Evolutionary conservation across 495 filamentous ascomycete genomes (phyloP).

Genomic region (Xylaria grammica): DNA sequence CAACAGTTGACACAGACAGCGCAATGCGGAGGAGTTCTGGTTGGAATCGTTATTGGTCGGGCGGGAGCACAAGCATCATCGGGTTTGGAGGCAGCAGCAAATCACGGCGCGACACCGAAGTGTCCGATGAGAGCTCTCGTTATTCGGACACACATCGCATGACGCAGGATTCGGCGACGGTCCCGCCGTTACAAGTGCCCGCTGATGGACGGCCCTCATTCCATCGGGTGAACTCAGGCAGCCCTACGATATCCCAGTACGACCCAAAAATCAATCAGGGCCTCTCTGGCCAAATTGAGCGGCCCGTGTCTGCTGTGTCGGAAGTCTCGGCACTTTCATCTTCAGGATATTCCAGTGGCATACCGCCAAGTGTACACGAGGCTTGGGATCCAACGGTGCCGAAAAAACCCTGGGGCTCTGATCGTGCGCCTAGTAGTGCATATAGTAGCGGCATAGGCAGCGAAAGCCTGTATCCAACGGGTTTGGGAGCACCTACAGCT

Average conservation of each 20-base stretch:
- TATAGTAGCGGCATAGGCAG: conserved; percentile 51
- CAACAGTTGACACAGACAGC: conserved; percentile 29
- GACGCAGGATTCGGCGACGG: conserved; percentile 59
- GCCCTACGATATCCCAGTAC: conserved; percentile 67
- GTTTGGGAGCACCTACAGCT: conserved; percentile 45
- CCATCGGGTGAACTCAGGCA: conserved; percentile 65
- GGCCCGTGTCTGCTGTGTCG: conserved; percentile 59
- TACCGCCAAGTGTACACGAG: conserved; percentile 58
- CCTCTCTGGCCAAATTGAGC: conserved; percentile 68
- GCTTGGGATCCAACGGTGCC: conserved; percentile 55
- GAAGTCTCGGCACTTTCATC: conserved; percentile 48
- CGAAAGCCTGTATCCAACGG: conserved; percentile 38
- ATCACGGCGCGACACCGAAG: conserved; percentile 50
- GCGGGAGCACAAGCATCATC: conserved; percentile 58
- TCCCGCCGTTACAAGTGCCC: conserved; percentile 56
- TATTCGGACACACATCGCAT: conserved; percentile 58
- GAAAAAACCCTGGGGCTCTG: conserved; percentile 51
- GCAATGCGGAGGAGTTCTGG: conserved; percentile 59
- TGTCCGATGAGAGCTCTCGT: conserved; percentile 54
- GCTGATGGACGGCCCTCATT: conserved; percentile 57
- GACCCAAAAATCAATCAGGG: conserved; percentile 56
- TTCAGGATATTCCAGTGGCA: conserved; percentile 64
- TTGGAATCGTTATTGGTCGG: conserved; percentile 67
- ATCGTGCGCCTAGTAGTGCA: conserved; percentile 62
- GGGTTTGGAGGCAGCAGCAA: conserved; percentile 47